These are phyloP conservation scores for Phyllostachys edulis DNA, from an alignment of 176 grass and related monocot species.

Conservation along the genomic window DNA sequence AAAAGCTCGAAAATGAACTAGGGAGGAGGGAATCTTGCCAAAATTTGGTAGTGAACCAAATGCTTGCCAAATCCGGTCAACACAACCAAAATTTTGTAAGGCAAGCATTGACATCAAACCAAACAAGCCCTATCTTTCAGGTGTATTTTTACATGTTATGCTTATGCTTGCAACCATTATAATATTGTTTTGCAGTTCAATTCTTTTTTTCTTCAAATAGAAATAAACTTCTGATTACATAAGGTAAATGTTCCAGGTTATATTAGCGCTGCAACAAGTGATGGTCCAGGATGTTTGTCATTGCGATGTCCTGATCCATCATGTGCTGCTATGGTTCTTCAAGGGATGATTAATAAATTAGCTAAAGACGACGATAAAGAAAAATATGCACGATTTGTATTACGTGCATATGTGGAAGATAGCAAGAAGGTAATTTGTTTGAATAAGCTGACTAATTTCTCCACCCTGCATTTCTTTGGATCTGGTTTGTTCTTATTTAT, in stretches of 20 bases:
- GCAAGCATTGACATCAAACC: no score
- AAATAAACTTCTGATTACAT: conserved; percentile 18
- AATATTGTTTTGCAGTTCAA: not conserved
- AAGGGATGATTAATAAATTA: conserved; percentile 67
- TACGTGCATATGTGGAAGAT: conserved; percentile 91
- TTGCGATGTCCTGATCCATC: conserved; percentile 89
- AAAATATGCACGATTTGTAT: conserved; percentile 71
- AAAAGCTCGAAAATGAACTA: no score
- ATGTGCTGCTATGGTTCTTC: conserved; percentile 63
- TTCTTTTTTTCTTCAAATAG: not conserved
- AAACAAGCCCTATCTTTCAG: not conserved
- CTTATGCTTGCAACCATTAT: not conserved
- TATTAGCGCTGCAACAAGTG: conserved; percentile 62
- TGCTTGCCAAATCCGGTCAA: no score
- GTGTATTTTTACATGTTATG: not conserved
- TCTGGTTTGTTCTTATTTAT: conserved; percentile 24
- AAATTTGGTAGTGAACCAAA: no score
- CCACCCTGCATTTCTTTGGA: not conserved
- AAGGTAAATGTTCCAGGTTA: conserved; percentile 60
- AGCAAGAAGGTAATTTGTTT: conserved; percentile 63
- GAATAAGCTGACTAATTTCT: conserved; percentile 12
- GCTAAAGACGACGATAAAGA: conserved; percentile 57
- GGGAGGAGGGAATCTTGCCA: no score
- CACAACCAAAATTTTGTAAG: no score
- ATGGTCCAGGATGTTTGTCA: conserved; percentile 85